Base-by-base conservation (phyloP, 2,329 filamentous ascomycete genomes). In the Blumeria graminis region DNA sequence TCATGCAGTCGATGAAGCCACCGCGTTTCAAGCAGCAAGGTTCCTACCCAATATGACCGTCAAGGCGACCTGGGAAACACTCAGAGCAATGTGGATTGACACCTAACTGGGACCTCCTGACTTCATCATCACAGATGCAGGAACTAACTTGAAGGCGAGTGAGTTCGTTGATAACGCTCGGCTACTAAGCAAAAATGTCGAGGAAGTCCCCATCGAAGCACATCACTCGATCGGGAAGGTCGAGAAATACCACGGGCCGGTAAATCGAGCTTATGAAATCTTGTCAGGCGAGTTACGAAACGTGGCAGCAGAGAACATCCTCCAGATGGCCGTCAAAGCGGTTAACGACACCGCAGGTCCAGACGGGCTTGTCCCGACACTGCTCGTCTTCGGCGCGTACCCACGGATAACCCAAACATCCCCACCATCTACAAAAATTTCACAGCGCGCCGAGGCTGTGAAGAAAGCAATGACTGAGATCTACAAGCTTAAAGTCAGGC, bases 401-500 rank as follows among this genome's bases (percentile, higher is more conserved):
- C 22, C 22, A 28, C 22, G 4, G 22, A 28, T 28, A 4, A 28
- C 22, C 4, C 22, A 28, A 28, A 28, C 22, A 28, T 28, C 22
- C 22, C 33, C 45, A 43, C 43, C 35, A n/a, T 38, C 43, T 13
- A 33, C 51, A 16, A 45, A 39, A 1, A 41, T 51, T 43, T 35
- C 13, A 6, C 39, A 56, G 51, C 36, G 52, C 1, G 33, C 52
- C 45, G 28, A 10, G 6, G 45, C 56, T 6, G 18, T 58, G 10
- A 55, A 55, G 13, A 58, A 58, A 32, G 58, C 57, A 14, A 58
- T 57, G 48, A 56, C 46, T 5, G 56, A 57, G 51, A 34, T 57
- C 28, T 6, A 39, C 10, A 58, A 57, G 9, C 18, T 53, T 10
- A 34, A 36, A 10, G 38, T 39, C 11, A 45, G 18, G 18, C 22